phyloP scores from a whole-genome alignment of 208 protist species.

The Crithidia sp. region DNA sequence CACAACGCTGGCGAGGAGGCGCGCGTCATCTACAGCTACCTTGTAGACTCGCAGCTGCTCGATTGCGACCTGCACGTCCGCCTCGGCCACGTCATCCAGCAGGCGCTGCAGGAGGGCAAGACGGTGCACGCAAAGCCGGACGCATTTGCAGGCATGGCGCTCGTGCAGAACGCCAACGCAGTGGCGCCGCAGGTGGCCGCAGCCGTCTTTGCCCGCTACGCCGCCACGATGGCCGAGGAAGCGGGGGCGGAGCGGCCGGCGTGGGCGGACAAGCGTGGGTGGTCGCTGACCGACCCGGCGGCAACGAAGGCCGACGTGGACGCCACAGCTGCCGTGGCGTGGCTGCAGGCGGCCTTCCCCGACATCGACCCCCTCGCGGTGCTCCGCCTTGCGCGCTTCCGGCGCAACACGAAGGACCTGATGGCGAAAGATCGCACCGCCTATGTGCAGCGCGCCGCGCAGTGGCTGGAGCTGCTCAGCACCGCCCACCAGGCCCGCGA shows the following conservation, averaged over 20 bases:
- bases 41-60: slow-evolving; percentile 63
- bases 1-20: slow-evolving; percentile 73
- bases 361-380: slow-evolving; percentile 72
- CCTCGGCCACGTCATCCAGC: slow-evolving; percentile 72
- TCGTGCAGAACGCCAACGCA: slow-evolving; percentile 56
- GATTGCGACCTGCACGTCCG: slow-evolving; percentile 84
- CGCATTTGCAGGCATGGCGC: slow-evolving; percentile 42
- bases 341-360: slow-evolving; percentile 64
- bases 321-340: slow-evolving; percentile 45
- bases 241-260: not conserved
- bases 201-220: slow-evolving; percentile 66
- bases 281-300: slow-evolving; percentile 27
- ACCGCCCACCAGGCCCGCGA: slow-evolving; percentile 48
- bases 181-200: slow-evolving; percentile 77
- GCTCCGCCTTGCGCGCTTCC: slow-evolving; percentile 81
- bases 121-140: slow-evolving; percentile 40
- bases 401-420: slow-evolving; percentile 54
- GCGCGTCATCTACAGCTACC: slow-evolving; percentile 70
- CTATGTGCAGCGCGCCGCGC: slow-evolving; percentile 69
- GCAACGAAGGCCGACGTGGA: slow-evolving; percentile 9
- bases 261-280: slow-evolving; percentile 18
- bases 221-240: slow-evolving; percentile 24
- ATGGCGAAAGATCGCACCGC: slow-evolving; percentile 71
- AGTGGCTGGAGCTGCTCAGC: slow-evolving; percentile 84
- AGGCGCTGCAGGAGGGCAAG: slow-evolving; percentile 80